A percentile compares a stretch with the other conserved stretches of the same genome.
Conservation (phyloP, 2,329 filamentous ascomycete genomes). For the Colletotrichum sublineola region DNA sequence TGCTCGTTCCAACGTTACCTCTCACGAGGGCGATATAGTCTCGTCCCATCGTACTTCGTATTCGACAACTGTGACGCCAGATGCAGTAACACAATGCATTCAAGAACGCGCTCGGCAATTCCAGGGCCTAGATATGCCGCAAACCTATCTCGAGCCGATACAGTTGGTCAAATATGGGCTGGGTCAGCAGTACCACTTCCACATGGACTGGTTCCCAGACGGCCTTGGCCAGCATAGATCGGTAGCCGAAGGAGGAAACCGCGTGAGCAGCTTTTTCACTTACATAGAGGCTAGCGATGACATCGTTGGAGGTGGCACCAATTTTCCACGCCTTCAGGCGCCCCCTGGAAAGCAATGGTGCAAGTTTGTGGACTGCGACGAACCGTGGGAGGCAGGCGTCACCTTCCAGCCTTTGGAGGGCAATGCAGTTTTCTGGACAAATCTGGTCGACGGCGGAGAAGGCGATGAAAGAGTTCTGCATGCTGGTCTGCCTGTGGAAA, state of each 20-base stretch:
- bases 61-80: conserved; percentile 53
- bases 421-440: conserved; percentile 58
- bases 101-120: conserved; percentile 55
- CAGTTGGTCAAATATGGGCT: conserved; percentile 56
- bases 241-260: conserved; percentile 53
- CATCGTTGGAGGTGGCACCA: conserved; percentile 56
- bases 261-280: conserved; percentile 56
- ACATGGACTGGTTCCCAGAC: conserved; percentile 57
- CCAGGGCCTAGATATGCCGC: conserved; percentile 53
- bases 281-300: conserved; percentile 54
- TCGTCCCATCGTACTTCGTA: conserved; percentile 52
- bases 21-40: conserved; percentile 48
- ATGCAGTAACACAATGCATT: conserved; percentile 54
- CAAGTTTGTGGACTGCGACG: conserved; percentile 55
- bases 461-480: conserved; percentile 57
- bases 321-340: conserved; percentile 54
- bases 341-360: conserved; percentile 55
- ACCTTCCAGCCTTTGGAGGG: conserved; percentile 55
- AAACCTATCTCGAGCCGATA: conserved; percentile 53
- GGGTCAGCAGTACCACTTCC: conserved; percentile 56
- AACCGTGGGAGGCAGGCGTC: conserved; percentile 55
- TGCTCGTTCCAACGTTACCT: conserved; percentile 52
- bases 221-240: conserved; percentile 43
- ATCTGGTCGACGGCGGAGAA: conserved; percentile 51
- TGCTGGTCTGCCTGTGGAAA: conserved; percentile 55